Percentiles rank a stretch among this genome's conserved stretches.
phyloP scores from a whole-genome alignment of 2,329 filamentous ascomycete genomes.

The Penicillium aurantiogriseum region DNA sequence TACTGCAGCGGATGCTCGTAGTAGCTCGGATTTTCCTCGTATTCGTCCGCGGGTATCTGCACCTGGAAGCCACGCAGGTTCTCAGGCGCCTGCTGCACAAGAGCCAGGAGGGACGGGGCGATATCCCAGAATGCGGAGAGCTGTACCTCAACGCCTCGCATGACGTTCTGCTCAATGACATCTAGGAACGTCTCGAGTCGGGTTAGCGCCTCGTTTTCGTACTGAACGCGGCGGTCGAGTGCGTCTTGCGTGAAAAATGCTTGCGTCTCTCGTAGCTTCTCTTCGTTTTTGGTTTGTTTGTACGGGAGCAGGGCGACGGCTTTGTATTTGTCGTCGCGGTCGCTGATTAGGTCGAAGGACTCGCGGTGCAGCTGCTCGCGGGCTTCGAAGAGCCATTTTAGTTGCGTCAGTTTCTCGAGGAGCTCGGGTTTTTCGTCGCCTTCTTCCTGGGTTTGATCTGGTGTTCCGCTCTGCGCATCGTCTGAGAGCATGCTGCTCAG shows the following conservation, averaged over 20 bases:
- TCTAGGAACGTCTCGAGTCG: constrained; percentile 74
- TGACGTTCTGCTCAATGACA: constrained; percentile 80
- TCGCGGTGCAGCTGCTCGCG: constrained; percentile 84
- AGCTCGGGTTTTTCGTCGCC: constrained; percentile 93
- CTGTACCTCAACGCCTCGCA: constrained; percentile 84
- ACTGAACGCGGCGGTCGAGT: constrained; percentile 66
- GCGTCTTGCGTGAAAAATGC: constrained; percentile 81
- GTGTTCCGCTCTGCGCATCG: constrained; percentile 65
- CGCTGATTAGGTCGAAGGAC: constrained; percentile 78
- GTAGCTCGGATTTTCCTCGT: constrained; percentile 80
- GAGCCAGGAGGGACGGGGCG: constrained; percentile 72
- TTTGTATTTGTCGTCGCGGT: constrained; percentile 82
- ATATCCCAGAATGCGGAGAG: constrained; percentile 98
- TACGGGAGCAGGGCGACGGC: constrained; percentile 82
- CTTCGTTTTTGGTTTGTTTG: constrained; percentile 66
- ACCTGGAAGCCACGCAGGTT: constrained; percentile 61
- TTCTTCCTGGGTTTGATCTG: constrained; percentile 88
- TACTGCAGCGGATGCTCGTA: constrained; percentile 82
- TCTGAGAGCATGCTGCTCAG: constrained; percentile 70
- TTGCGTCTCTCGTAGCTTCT: constrained; percentile 75
- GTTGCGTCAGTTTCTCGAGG: constrained; percentile 85
- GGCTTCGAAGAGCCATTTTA: constrained; percentile 96
- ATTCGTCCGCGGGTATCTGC: constrained; percentile 74
- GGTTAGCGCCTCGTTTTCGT: constrained; percentile 68
- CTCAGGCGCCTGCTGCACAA: constrained; percentile 76